Percentiles rank a stretch among this genome's conserved stretches.
Evolutionary conservation across 768 basidiomycete genomes (phyloP).

Genomic region (Boletus sp.): DNA sequence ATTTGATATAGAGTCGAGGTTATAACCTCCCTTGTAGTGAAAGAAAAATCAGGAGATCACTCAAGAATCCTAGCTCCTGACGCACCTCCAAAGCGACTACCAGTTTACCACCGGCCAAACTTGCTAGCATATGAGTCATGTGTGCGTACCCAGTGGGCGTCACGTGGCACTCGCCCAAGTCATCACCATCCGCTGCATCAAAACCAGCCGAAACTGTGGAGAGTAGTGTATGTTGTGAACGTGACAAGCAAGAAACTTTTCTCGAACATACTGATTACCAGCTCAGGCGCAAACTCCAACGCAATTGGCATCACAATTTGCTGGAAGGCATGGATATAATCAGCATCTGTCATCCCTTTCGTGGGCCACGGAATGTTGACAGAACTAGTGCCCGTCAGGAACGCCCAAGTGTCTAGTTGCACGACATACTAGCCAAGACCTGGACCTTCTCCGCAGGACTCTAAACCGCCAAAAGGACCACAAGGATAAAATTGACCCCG

Average conservation of each 20-base stretch:
- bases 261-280: conserved; percentile 81
- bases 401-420: conserved; percentile 2
- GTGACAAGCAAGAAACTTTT: not conserved
- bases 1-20: conserved; percentile 80
- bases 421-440: conserved; percentile 81
- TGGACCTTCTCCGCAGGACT: conserved; percentile 79
- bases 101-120: conserved; percentile 82
- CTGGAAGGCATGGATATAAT: conserved; percentile 96
- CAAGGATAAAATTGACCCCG: conserved; percentile 91
- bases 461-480: conserved; percentile 84
- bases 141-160: conserved; percentile 93
- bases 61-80: conserved; percentile 4
- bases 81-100: conserved; percentile 91
- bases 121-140: conserved; percentile 96
- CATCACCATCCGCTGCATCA: conserved; percentile 93
- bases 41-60: conserved; percentile 2
- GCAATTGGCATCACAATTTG: conserved; percentile 96
- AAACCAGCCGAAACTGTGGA: conserved; percentile 92
- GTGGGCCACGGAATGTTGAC: conserved; percentile 97
- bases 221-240: not conserved
- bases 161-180: conserved; percentile 88
- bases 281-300: conserved; percentile 92
- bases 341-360: conserved; percentile 86
- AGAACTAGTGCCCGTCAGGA: conserved; percentile 50
- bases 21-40: conserved; percentile 82